Conservation (phyloP, 2,329 filamentous ascomycete species). For the Apiospora marii region DNA sequence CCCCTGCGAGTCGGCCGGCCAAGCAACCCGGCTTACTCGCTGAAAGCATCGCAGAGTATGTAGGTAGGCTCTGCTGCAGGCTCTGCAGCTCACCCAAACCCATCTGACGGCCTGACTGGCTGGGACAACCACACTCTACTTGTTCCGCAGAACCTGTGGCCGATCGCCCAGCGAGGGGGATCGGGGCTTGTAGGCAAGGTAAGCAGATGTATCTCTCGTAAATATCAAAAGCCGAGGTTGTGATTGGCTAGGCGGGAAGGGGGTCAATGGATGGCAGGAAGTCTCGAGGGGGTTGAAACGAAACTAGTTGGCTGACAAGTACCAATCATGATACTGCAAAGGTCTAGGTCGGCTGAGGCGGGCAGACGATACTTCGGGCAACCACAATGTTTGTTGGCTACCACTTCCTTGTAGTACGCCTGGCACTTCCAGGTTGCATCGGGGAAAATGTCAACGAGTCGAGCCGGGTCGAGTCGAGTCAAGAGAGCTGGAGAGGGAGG, state of each 20-base stretch:
- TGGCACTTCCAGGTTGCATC: slow-evolving; percentile 6
- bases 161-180: not conserved
- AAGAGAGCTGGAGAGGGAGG: not conserved
- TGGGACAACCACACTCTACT: not conserved
- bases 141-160: not conserved
- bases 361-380: slow-evolving; percentile 12
- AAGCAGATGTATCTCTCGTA: not conserved
- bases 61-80: not conserved
- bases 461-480: not conserved
- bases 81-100: not conserved
- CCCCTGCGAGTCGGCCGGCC: slow-evolving; percentile 1
- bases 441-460: not conserved
- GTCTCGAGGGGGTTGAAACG: slow-evolving; percentile 20
- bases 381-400: not conserved
- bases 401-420: not conserved
- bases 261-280: slow-evolving; percentile 8
- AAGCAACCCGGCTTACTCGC: slow-evolving; percentile 7
- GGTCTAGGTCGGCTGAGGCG: slow-evolving; percentile 13
- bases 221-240: not conserved
- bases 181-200: not conserved
- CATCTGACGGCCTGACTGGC: not conserved
- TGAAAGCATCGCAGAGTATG: not conserved
- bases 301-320: slow-evolving; percentile 16
- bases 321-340: slow-evolving; percentile 3
- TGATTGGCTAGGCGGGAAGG: not conserved